A percentile compares a stretch with the other conserved stretches of the same genome.
Conservation (phyloP, 768 basidiomycete genomes). For the Termitomyces eurrhizus region DNA sequence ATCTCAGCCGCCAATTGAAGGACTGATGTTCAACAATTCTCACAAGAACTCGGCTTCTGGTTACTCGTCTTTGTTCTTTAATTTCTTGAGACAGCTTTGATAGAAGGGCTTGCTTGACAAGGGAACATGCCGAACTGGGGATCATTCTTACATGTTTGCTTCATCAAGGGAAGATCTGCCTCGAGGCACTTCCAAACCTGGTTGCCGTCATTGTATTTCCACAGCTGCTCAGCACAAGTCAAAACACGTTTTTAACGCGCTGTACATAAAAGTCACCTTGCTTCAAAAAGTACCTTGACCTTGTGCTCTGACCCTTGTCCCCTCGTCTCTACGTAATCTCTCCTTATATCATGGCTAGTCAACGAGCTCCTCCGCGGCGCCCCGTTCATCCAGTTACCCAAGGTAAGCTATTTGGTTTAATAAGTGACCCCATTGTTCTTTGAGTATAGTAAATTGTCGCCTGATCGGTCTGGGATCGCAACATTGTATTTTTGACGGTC, state of each 20-base stretch:
- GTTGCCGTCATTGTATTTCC: slow-evolving; percentile 48
- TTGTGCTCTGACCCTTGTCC: slow-evolving; percentile 24
- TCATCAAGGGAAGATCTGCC: slow-evolving; percentile 20
- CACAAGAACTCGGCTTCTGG: background rate
- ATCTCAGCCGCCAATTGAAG: background rate
- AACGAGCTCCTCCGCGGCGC: slow-evolving; percentile 46
- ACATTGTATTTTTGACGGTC: background rate
- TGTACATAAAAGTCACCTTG: slow-evolving; percentile 28
- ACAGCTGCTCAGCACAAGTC: slow-evolving; percentile 27
- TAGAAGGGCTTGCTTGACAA: slow-evolving; percentile 1
- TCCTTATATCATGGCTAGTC: slow-evolving; percentile 50
- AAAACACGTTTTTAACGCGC: slow-evolving; percentile 71
- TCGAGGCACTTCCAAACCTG: slow-evolving; percentile 50
- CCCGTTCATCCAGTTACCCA: slow-evolving; percentile 41
- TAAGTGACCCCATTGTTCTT: slow-evolving; percentile 19
- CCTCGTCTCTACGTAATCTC: slow-evolving; percentile 8
- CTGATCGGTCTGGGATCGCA: slow-evolving; percentile 14
- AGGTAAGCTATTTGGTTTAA: slow-evolving; percentile 33
- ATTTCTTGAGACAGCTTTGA: background rate
- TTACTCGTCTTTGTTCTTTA: background rate
- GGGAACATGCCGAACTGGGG: slow-evolving; percentile 14
- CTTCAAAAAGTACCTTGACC: slow-evolving; percentile 15
- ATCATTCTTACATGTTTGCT: slow-evolving; percentile 16
- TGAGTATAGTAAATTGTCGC: slow-evolving; percentile 12
- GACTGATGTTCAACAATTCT: background rate